Percentiles rank a stretch among this genome's conserved stretches.
Evolutionary conservation across 495 filamentous ascomycete genomes (phyloP).

Genomic region (Aspergillus funiculosus): DNA sequence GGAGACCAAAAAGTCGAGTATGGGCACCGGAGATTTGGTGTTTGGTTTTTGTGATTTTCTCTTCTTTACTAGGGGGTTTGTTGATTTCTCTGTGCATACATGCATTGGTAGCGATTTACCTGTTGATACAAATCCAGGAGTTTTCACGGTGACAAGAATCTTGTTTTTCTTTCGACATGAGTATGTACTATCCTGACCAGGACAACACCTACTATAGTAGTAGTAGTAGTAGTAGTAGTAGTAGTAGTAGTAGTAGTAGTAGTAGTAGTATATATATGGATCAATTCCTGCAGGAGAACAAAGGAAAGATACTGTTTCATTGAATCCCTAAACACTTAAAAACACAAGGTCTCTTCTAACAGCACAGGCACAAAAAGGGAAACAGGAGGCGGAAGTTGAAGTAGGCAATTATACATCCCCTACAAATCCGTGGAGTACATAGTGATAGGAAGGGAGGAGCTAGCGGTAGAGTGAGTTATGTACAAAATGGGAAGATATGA

Average conservation of each 20-base stretch:
- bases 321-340: slow-evolving; percentile 18
- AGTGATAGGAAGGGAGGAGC: slow-evolving; percentile 21
- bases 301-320: slow-evolving; percentile 18
- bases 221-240: no score
- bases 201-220: no score
- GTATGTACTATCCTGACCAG: no score
- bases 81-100: slow-evolving; percentile 21
- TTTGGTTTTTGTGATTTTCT: slow-evolving; percentile 15
- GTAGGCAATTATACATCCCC: slow-evolving; percentile 22
- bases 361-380: slow-evolving; percentile 23
- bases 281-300: slow-evolving; percentile 8
- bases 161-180: slow-evolving; percentile 10
- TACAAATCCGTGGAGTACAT: slow-evolving; percentile 35
- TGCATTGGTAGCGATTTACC: slow-evolving; percentile 29
- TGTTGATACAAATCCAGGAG: slow-evolving; percentile 21
- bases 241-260: no score
- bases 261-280: background rate
- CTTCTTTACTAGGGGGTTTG: slow-evolving; percentile 15
- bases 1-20: slow-evolving; percentile 12
- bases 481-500: slow-evolving; percentile 33
- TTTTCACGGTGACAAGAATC: background rate
- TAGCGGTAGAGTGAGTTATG: slow-evolving; percentile 24
- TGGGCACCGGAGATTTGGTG: slow-evolving; percentile 20
- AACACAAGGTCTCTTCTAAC: slow-evolving; percentile 18
- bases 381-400: slow-evolving; percentile 28